Percentiles rank a stretch among this genome's conserved stretches.
These are phyloP conservation scores for Podila horticola DNA, from an alignment of 192 early-diverging fungal genomes.

Conservation along the genomic window DNA sequence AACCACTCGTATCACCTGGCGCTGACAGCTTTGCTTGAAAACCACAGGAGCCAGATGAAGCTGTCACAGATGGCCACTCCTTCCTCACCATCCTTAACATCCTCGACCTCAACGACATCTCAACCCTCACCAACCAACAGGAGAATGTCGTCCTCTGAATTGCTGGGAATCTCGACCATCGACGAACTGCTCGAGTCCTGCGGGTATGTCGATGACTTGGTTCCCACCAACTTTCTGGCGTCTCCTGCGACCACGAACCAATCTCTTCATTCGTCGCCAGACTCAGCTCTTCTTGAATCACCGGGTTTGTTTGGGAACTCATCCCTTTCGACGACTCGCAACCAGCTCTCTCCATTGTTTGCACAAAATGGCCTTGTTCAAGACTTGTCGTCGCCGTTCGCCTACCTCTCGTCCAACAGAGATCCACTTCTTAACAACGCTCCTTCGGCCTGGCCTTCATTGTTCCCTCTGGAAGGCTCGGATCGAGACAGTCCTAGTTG, in stretches of 20 bases:
- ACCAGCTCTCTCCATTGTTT: not conserved
- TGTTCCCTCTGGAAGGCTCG: slow-evolving; percentile 14
- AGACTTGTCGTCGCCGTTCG: slow-evolving; percentile 21
- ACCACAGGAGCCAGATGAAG: slow-evolving; percentile 28
- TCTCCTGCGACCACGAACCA: slow-evolving; percentile 21
- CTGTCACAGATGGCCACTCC: slow-evolving; percentile 9
- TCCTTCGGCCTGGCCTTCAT: slow-evolving; percentile 16
- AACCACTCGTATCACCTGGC: slow-evolving; percentile 18
- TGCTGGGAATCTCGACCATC: slow-evolving; percentile 34
- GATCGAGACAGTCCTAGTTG: not conserved
- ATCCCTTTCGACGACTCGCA: not conserved
- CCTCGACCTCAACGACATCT: not conserved
- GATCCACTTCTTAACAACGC: slow-evolving; percentile 26
- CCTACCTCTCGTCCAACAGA: not conserved
- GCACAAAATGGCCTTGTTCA: slow-evolving; percentile 13
- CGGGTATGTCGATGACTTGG: slow-evolving; percentile 17
- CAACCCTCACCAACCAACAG: not conserved
- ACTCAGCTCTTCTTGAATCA: not conserved
- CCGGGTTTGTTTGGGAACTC: not conserved
- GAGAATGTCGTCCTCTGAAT: slow-evolving; percentile 21
- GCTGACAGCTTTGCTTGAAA: slow-evolving; percentile 27
- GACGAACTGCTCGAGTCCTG: slow-evolving; percentile 39
- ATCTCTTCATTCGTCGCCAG: slow-evolving; percentile 15
- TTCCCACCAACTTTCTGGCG: not conserved
- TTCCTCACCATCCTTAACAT: not conserved